A percentile compares a stretch with the other conserved stretches of the same genome.
These are phyloP conservation scores for Brettanomyces bruxellensis DNA, from an alignment of 805 yeast species.

Conservation along the genomic window DNA sequence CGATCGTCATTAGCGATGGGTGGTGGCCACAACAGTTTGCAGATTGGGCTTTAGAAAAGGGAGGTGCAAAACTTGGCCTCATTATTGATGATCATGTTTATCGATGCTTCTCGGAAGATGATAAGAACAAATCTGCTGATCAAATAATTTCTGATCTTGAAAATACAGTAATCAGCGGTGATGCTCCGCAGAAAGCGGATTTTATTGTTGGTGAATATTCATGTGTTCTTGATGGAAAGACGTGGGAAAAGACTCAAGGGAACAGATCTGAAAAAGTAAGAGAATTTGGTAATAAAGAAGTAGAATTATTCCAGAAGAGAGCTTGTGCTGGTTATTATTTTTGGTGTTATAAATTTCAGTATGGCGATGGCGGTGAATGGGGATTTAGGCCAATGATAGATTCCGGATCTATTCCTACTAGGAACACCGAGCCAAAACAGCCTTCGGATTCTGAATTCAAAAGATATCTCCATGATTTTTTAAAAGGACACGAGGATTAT, in stretches of 20 bases:
- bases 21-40: slow-evolving; percentile 87
- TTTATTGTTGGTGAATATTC: slow-evolving; percentile 84
- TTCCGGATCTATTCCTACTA: slow-evolving; percentile 42
- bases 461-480: slow-evolving; percentile 28
- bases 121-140: slow-evolving; percentile 55
- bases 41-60: slow-evolving; percentile 44
- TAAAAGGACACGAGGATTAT: slow-evolving; percentile 45
- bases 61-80: slow-evolving; percentile 41
- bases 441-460: slow-evolving; percentile 37
- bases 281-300: slow-evolving; percentile 54
- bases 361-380: slow-evolving; percentile 97
- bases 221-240: slow-evolving; percentile 67
- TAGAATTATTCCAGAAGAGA: slow-evolving; percentile 35
- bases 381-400: slow-evolving; percentile 74
- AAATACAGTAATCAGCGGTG: slow-evolving; percentile 36
- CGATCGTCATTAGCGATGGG: slow-evolving; percentile 81
- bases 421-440: slow-evolving; percentile 12
- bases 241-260: slow-evolving; percentile 51
- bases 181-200: slow-evolving; percentile 40
- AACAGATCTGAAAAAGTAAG: slow-evolving; percentile 48
- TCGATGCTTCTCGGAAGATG: slow-evolving; percentile 74
- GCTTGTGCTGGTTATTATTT: slow-evolving; percentile 71
- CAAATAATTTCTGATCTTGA: slow-evolving; percentile 53
- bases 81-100: slow-evolving; percentile 81
- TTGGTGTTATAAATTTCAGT: slow-evolving; percentile 84